Conservation (phyloP, 495 filamentous ascomycete species). For the Pyrenula massariospora region DNA sequence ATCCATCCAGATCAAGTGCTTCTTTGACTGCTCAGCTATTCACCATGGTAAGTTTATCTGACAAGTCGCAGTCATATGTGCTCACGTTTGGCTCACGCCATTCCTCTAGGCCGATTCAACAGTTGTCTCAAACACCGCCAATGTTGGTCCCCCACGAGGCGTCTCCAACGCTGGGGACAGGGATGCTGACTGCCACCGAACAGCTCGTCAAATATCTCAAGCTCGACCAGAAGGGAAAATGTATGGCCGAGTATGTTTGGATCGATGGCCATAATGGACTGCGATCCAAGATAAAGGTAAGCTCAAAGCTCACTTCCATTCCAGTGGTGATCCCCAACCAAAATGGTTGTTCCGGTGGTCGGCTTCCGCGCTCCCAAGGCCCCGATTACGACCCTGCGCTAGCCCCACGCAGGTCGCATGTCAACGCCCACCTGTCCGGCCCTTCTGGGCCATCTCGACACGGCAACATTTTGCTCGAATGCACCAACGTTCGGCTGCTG, state of each 20-base stretch:
- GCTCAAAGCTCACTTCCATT: slow-evolving; percentile 17
- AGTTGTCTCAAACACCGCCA: slow-evolving; percentile 15
- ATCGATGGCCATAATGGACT: slow-evolving; percentile 69
- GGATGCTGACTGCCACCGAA: slow-evolving; percentile 6
- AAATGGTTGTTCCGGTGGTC: neutral
- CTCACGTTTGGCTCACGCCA: too few species aligned
- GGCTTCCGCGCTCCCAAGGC: neutral
- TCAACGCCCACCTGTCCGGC: slow-evolving; percentile 6
- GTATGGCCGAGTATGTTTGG: slow-evolving; percentile 97
- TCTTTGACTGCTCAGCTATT: too few species aligned
- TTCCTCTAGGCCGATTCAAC: slow-evolving; percentile 11
- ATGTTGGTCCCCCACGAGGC: slow-evolving; percentile 8
- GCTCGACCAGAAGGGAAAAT: slow-evolving; percentile 74
- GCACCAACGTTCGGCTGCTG: too few species aligned
- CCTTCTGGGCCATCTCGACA: neutral
- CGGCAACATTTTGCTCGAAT: too few species aligned
- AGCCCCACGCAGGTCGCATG: neutral
- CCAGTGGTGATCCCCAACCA: neutral
- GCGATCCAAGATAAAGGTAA: slow-evolving; percentile 87
- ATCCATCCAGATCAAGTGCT: too few species aligned
- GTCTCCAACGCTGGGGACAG: neutral
- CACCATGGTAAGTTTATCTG: neutral
- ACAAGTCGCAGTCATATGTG: neutral
- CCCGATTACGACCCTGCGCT: neutral
- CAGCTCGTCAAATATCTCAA: slow-evolving; percentile 87